phyloP scores from a whole-genome alignment of 2,329 filamentous ascomycete genomes.

The Eutypella sp. region DNA sequence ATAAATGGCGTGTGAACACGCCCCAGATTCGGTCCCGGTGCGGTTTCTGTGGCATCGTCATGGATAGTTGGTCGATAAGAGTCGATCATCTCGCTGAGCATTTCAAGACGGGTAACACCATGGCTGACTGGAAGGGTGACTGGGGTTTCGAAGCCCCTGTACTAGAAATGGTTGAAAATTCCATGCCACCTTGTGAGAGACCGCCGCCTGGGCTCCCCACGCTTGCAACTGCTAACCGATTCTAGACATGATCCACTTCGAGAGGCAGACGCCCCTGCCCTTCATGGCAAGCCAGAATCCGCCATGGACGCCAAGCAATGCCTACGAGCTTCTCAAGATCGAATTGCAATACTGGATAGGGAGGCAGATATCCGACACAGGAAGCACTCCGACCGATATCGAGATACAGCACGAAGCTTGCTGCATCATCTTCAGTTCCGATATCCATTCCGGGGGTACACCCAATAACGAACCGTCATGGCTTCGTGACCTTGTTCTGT shows the following conservation, averaged over 20 bases:
- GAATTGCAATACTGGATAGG: slow-evolving; percentile 50
- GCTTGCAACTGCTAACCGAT: slow-evolving; percentile 32
- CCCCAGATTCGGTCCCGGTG: slow-evolving; percentile 60
- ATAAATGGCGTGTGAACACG: slow-evolving; percentile 54
- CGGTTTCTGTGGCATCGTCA: slow-evolving; percentile 59
- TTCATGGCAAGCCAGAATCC: slow-evolving; percentile 43
- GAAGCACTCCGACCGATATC: slow-evolving; percentile 40
- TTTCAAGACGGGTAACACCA: slow-evolving; percentile 61
- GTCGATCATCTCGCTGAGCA: slow-evolving; percentile 63
- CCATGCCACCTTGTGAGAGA: slow-evolving; percentile 59
- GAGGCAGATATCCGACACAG: slow-evolving; percentile 38
- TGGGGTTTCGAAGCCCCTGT: slow-evolving; percentile 62
- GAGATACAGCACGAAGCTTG: slow-evolving; percentile 56
- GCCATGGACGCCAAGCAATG: slow-evolving; percentile 45
- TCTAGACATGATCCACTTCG: slow-evolving; percentile 59
- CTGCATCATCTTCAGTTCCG: slow-evolving; percentile 51
- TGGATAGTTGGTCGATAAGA: slow-evolving; percentile 57
- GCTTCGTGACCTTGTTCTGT: slow-evolving; percentile 56
- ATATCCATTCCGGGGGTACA: slow-evolving; percentile 38
- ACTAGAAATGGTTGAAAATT: slow-evolving; percentile 60
- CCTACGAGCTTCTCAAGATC: slow-evolving; percentile 57
- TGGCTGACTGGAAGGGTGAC: slow-evolving; percentile 66
- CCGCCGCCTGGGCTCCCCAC: slow-evolving; percentile 24
- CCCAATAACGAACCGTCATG: slow-evolving; percentile 40
- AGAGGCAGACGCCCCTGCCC: slow-evolving; percentile 52